Evolutionary conservation across 768 basidiomycete genomes (phyloP), one percentile per base, ranked within the genome.

Genomic region (Floccularia luteovirens): DNA sequence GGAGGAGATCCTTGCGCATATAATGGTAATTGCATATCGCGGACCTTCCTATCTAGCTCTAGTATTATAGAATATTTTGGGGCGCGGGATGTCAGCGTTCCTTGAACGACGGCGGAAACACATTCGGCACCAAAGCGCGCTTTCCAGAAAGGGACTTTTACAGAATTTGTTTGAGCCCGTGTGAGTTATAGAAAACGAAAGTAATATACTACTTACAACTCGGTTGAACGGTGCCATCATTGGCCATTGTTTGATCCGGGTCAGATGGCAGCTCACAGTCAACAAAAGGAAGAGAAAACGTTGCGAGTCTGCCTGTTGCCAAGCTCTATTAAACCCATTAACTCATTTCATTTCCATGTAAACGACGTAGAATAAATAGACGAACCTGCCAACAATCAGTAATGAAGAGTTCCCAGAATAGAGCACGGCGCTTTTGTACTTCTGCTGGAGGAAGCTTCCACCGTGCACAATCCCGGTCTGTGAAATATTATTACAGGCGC

Each of bases 331-430:
- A n/a, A 41, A 24, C 36, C 40, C n/a, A n/a, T n/a, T n/a, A n/a
- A n/a, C n/a, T n/a, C n/a, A n/a, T n/a, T n/a, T n/a, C n/a, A n/a
- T n/a, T n/a, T n/a, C n/a, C n/a, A n/a, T n/a, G 42, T 11, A 36
- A 20, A 28, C 12, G 13, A 32, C 30, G 10, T 14, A 27, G 24
- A 12, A 12, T 27, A 13, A 30, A 13, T 32, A 25, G 17, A 49
- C 68, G 12, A 43, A 80, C 82, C 70, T 81, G 79, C 79, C 81
- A 84, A 44, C 77, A 76, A 53, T 84, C 82, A 0, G 81, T 79
- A 46, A 82, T 78, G 48, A 81, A 82, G 21, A 84, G 44, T 44
- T 85, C 82, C 82, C 82, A 84, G 48, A 84, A 84, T 17, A 84
- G 54, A 1, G 77, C 72, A 22, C 82, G 70, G 3, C 82, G 72